Evolutionary conservation across 2,329 filamentous ascomycete genomes (phyloP).

Genomic region (Cladosporium sp.): DNA sequence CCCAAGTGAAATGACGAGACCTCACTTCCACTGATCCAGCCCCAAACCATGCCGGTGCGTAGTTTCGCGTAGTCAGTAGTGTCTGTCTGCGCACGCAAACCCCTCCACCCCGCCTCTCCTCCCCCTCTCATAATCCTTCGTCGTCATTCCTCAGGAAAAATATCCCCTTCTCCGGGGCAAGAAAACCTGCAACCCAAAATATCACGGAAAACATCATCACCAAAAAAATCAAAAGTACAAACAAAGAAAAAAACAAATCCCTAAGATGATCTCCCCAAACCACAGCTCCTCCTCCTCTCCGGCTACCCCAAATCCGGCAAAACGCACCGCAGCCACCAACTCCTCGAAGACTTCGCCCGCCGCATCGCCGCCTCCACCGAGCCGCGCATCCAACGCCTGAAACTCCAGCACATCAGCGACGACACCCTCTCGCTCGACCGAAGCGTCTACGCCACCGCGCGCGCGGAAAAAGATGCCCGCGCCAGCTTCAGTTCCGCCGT

Average conservation of each 20-base stretch:
- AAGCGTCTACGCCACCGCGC: slow-evolving; percentile 69
- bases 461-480: slow-evolving; percentile 76
- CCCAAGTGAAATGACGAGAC: slow-evolving; percentile 10
- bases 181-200: no score
- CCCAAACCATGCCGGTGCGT: slow-evolving; percentile 12
- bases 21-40: slow-evolving; percentile 8
- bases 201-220: no score
- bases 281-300: slow-evolving; percentile 56
- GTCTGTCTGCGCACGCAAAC: no score
- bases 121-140: background rate
- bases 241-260: no score
- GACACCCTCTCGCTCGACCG: slow-evolving; percentile 65
- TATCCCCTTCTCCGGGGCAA: no score
- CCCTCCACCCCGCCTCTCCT: no score
- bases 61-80: slow-evolving; percentile 4
- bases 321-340: slow-evolving; percentile 57
- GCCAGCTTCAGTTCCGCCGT: slow-evolving; percentile 72
- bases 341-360: slow-evolving; percentile 58
- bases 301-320: slow-evolving; percentile 62
- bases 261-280: background rate
- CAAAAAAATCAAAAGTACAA: no score
- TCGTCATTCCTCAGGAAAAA: no score
- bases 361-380: slow-evolving; percentile 49
- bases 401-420: slow-evolving; percentile 70
- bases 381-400: slow-evolving; percentile 49